A percentile compares a stretch with the other conserved stretches of the same genome.
Evolutionary conservation across 495 filamentous ascomycete species (phyloP).

Genomic region (Monascus purpureus): DNA sequence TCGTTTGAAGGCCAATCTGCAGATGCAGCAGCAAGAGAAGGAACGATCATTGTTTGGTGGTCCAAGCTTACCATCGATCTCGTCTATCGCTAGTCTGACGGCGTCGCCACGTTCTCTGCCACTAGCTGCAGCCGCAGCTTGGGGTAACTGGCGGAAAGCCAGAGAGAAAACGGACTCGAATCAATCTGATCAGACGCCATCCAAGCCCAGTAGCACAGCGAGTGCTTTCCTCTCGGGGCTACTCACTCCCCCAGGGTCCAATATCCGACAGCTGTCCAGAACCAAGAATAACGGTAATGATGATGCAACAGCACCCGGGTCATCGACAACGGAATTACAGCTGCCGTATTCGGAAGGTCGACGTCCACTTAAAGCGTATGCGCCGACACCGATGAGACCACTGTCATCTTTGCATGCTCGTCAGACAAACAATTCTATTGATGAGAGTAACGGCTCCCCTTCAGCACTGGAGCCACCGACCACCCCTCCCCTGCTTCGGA

Average conservation of each 20-base stretch:
- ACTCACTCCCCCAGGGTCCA: constrained; percentile 66
- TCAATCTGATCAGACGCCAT: constrained; percentile 46
- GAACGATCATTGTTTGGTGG: constrained; percentile 46
- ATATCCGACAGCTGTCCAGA: constrained; percentile 41
- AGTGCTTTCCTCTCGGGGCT: constrained; percentile 55
- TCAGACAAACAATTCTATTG: not conserved
- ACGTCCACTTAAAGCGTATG: constrained; percentile 20
- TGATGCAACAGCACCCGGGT: constrained; percentile 14
- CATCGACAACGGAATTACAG: constrained; percentile 33
- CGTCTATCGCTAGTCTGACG: constrained; percentile 46
- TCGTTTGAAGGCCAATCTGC: constrained; percentile 79
- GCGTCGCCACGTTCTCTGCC: constrained; percentile 69
- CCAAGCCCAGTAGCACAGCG: constrained; percentile 36
- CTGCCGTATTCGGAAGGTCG: constrained; percentile 20
- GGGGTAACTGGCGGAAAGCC: constrained; percentile 69
- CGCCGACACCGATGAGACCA: constrained; percentile 1
- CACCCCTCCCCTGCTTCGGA: constrained; percentile 58
- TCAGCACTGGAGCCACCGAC: constrained; percentile 28
- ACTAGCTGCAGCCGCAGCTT: constrained; percentile 68
- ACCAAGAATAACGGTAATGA: constrained; percentile 5
- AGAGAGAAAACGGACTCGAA: constrained; percentile 31
- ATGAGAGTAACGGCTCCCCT: not conserved
- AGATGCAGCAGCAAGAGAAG: constrained; percentile 94
- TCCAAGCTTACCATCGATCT: constrained; percentile 35
- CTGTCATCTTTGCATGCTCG: constrained; percentile 4